Base-by-base conservation (phyloP, 306 rosid species). In the Lathyrus sativus region DNA sequence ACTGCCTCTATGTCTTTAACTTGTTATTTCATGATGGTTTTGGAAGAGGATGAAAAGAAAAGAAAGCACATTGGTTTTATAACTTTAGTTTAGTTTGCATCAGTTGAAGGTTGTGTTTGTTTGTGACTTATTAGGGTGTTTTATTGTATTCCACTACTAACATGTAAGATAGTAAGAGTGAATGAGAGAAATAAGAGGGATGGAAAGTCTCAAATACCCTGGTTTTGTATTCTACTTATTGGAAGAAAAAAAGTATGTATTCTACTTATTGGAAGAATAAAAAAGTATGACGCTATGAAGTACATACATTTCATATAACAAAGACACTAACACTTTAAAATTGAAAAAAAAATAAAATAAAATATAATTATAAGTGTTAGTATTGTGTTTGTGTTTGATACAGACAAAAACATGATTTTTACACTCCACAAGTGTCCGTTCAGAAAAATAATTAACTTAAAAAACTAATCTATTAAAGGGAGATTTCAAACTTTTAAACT, bases 121-220 rank as follows among this genome's bases (percentile, higher is more conserved):
- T 55, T 19, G 43, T 45, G 62, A 68, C 31, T 57, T 68, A 15
- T 45, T 29, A 74, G 60, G 48, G 46, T 42, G 10, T 14, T 14
- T 50, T 2, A 44, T 48, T 15, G 55, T 15, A 19, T 48, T 48
- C 55, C 55, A 48, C 55, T 3, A 15, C 26, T 48, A 48, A 48
- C 24, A 7, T 48, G 7, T 48, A 48, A 7, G 5, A 48, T 9
- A 14, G 24, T 48, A 48, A 7, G 2, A 7, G 55, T 14, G 55
- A 15, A 3, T n/a, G n/a, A 6, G 26, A 28, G 44, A 35, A 13
- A 51, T 61, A 31, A 62, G 53, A 68, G 19, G 60, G 54, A 22
- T 9, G 66, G 33, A 28, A 71, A 76, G 60, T 65, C 59, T 62
- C 49, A 61, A 31, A 46, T 67, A 29, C 65, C 18, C 22, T 62